Base-by-base conservation (phyloP, 2,329 filamentous ascomycete genomes). In the Aspergillus latus region DNA sequence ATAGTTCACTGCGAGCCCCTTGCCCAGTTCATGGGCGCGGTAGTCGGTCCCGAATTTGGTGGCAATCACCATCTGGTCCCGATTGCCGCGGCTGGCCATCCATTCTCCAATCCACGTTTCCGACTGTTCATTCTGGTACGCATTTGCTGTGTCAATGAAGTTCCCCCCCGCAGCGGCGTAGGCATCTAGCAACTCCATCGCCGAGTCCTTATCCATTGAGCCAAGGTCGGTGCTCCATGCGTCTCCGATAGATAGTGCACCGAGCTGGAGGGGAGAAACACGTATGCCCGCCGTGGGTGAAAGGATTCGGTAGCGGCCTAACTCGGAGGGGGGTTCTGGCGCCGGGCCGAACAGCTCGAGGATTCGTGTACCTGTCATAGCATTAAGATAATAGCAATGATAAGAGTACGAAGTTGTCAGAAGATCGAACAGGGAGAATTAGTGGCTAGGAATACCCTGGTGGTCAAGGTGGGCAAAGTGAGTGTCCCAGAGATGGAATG, bases 81-180 rank as follows among this genome's bases (percentile, higher is more conserved):
- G 81, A 57, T 83, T 83, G 15, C 80, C 78, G 7, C 84, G 81
- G 59, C 80, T 79, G 64, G 79, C 77, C 84, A 88, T 87, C 86
- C 87, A 90, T 62, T 88, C 85, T 34, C 88, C 88, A 56, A 90
- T 75, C 83, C 86, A 87, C 48, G 65, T 71, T 71, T 90, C 87
- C 1, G 83, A 83, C 64, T 86, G 71, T 69, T 88, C 79, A 56
- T 78, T 73, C 63, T 88, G 86, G 72, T 90, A 89, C 69, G 85
- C 86, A 73, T 85, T 88, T 56, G 86, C 66, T 0, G 86, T 89
- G 69, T 90, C 88, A 66, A 90, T 85, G 70, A 90, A 90, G 73
- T 90, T 90, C 16, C 88, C 88, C 2, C 85, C 85, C 0, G 85
- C 79, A 3, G 80, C 78, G 58, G 81, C 84, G 73, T 83, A 90